A percentile compares a stretch with the other conserved stretches of the same genome.
phyloP scores from a whole-genome alignment of 2,329 filamentous ascomycete species.

The Aphanoascus verrucosus region DNA sequence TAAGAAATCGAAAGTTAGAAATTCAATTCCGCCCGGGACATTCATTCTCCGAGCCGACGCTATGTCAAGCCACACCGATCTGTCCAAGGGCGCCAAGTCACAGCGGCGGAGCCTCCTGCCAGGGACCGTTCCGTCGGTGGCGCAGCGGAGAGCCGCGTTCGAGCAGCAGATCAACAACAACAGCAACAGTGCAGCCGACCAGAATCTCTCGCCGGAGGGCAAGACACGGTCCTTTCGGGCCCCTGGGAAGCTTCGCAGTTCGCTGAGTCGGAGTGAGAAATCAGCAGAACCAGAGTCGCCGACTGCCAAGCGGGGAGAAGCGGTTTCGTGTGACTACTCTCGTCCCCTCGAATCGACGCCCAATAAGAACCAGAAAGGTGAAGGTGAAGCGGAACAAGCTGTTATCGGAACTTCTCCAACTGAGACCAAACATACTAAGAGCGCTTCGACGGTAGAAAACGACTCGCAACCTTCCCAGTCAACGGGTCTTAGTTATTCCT shows the following conservation, averaged over 20 bases:
- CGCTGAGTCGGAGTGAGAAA: background rate
- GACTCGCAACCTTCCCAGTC: background rate
- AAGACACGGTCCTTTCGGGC: constrained; percentile 5
- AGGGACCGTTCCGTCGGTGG: constrained; percentile 16
- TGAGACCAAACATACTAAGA: background rate
- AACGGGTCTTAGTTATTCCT: background rate
- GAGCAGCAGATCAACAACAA: constrained; percentile 12
- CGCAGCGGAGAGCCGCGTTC: constrained; percentile 18
- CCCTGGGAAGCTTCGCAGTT: constrained; percentile 1
- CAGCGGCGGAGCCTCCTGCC: constrained; percentile 13
- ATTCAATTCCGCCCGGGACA: constrained; percentile 9
- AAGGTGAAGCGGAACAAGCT: background rate
- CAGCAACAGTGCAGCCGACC: background rate
- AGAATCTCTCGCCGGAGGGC: background rate
- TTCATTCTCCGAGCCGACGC: constrained; percentile 4
- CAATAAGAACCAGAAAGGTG: background rate
- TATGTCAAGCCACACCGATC: constrained; percentile 6
- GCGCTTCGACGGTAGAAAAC: background rate
- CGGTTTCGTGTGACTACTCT: background rate
- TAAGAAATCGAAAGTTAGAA: background rate
- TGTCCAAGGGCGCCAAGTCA: constrained; percentile 10
- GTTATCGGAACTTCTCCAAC: background rate
- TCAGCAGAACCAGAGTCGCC: background rate
- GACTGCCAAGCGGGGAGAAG: constrained; percentile 1
- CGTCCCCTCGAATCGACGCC: background rate